A percentile compares a stretch with the other conserved stretches of the same genome.
These are phyloP conservation scores for Colletotrichum neosansevieriae DNA, from an alignment of 2,329 filamentous ascomycete species.

Conservation along the genomic window DNA sequence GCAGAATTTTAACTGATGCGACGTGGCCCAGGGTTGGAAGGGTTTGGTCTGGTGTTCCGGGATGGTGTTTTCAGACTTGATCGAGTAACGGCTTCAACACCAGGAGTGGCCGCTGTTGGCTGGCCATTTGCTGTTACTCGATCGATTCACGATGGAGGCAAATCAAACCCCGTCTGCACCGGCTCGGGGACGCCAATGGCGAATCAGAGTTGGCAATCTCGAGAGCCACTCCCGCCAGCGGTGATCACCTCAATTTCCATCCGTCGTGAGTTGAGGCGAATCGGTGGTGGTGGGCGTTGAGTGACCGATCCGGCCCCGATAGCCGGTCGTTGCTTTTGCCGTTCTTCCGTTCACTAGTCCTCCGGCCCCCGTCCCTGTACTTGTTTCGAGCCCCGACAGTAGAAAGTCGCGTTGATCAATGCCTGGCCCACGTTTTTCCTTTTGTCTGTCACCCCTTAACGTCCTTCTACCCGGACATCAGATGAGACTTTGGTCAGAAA, in stretches of 20 bases:
- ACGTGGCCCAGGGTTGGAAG: constrained; percentile 5
- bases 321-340: neutral
- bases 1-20: neutral
- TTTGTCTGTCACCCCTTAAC: neutral
- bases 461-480: neutral
- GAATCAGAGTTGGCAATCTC: neutral
- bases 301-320: constrained; percentile 18
- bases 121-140: constrained; percentile 21
- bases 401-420: neutral
- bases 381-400: neutral
- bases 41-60: neutral
- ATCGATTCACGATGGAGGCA: constrained; percentile 21
- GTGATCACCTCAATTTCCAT: neutral
- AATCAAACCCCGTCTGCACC: neutral
- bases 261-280: neutral
- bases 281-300: neutral
- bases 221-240: neutral
- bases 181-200: neutral
- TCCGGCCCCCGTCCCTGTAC: neutral
- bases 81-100: neutral
- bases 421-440: constrained; percentile 4
- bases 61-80: neutral
- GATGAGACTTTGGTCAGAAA: neutral
- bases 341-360: constrained; percentile 9
- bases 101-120: constrained; percentile 11